phyloP scores from a whole-genome alignment of 257 asterid genomes.

The Perilla frutescens region DNA sequence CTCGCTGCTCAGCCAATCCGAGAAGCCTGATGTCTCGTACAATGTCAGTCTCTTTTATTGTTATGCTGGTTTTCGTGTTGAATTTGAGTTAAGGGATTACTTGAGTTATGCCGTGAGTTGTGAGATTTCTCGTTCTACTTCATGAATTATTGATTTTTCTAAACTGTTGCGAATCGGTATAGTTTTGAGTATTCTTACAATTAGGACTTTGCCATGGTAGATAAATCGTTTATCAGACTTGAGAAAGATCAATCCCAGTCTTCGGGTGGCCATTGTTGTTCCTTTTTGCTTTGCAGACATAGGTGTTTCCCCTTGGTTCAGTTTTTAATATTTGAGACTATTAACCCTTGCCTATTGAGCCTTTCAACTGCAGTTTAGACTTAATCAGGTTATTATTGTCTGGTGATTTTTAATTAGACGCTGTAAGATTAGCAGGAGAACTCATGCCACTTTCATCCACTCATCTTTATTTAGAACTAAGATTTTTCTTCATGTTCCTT shows the following conservation, averaged over 20 bases:
- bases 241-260: not conserved
- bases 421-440: not conserved
- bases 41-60: conserved; percentile 48
- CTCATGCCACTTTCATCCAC: not conserved
- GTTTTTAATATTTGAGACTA: not conserved
- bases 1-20: conserved; percentile 80
- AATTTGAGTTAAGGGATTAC: conserved; percentile 7
- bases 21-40: conserved; percentile 83
- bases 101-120: not conserved
- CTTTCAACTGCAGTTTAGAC: not conserved
- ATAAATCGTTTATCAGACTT: not conserved
- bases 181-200: not conserved
- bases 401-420: not conserved
- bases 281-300: not conserved
- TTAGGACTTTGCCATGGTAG: conserved; percentile 10
- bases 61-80: not conserved
- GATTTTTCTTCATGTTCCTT: not conserved
- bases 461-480: not conserved
- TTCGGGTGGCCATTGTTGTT: not conserved
- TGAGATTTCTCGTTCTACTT: conserved; percentile 4
- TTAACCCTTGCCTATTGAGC: not conserved
- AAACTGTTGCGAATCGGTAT: not conserved
- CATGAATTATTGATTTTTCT: not conserved
- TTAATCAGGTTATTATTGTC: not conserved
- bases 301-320: not conserved